A percentile compares a stretch with the other conserved stretches of the same genome.
These are phyloP conservation scores for Picochlorum costavermella DNA, from an alignment of 139 green algal genomes.

Conservation along the genomic window DNA sequence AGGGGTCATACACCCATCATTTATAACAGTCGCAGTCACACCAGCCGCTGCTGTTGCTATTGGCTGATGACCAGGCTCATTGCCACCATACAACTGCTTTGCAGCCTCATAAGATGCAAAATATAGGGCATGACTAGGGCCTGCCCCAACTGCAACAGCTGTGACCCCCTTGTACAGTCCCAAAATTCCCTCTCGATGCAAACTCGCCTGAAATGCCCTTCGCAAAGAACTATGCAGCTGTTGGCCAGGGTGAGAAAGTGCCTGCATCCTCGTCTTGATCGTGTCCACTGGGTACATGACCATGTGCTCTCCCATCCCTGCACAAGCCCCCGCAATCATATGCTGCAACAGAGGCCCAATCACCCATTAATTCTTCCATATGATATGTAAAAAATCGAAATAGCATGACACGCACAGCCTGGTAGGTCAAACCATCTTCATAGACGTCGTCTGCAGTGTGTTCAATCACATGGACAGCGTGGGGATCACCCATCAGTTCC, in stretches of 20 bases:
- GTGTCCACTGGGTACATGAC: constrained; percentile 96
- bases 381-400: too few relatives aligned
- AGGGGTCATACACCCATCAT: constrained; percentile 80
- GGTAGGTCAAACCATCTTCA: too few relatives aligned
- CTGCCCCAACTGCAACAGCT: constrained; percentile 57
- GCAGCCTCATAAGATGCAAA: constrained; percentile 87
- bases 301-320: constrained; percentile 89
- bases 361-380: too few relatives aligned
- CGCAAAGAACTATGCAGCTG: constrained; percentile 58
- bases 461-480: too few relatives aligned
- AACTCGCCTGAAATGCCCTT: constrained; percentile 42
- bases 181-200: constrained; percentile 60
- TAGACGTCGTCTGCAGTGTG: too few relatives aligned
- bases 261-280: constrained; percentile 96
- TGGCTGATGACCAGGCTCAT: constrained; percentile 43
- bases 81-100: constrained; percentile 67
- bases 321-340: constrained; percentile 75
- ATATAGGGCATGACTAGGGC: constrained; percentile 89
- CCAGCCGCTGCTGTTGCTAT: constrained; percentile 49
- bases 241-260: constrained; percentile 77
- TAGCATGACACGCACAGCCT: too few relatives aligned
- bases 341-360: constrained; percentile 46
- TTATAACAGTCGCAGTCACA: constrained; percentile 72
- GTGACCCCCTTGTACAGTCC: constrained; percentile 75
- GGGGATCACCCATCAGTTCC: too few relatives aligned